Conservation (phyloP, 305 asterid genomes). For the Fraxinus sp. region DNA sequence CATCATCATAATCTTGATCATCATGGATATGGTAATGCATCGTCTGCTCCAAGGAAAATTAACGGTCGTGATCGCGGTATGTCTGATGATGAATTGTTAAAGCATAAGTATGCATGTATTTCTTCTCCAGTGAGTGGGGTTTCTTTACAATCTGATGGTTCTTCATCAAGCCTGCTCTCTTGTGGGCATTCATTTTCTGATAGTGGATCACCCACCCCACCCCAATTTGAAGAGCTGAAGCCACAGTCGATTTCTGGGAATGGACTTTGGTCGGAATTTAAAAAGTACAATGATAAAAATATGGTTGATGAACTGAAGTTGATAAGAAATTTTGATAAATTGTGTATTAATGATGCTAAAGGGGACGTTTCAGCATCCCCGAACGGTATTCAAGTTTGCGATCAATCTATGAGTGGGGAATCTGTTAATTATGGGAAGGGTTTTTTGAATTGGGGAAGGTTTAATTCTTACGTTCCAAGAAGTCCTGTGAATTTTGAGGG, state of each 20-base stretch:
- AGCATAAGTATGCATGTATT: constrained; percentile 40
- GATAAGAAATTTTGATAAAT: constrained; percentile 41
- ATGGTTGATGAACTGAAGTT: constrained; percentile 40
- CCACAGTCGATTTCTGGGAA: constrained; percentile 33
- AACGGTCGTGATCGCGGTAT: constrained; percentile 27
- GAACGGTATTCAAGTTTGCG: constrained; percentile 34
- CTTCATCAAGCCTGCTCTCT: constrained; percentile 64
- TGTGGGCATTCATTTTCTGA: constrained; percentile 48
- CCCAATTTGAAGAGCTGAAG: constrained; percentile 45
- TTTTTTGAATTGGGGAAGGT: constrained; percentile 31
- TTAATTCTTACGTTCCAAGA: constrained; percentile 35
- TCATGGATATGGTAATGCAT: constrained; percentile 32
- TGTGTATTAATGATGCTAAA: constrained; percentile 46
- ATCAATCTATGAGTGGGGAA: constrained; percentile 25
- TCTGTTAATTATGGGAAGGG: constrained; percentile 29
- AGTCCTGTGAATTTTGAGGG: constrained; percentile 30
- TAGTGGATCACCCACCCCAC: constrained; percentile 50
- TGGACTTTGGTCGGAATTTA: constrained; percentile 36
- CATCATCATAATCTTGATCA: constrained; percentile 3
- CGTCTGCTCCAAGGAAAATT: constrained; percentile 30
- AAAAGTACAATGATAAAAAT: constrained; percentile 25
- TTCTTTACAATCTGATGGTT: constrained; percentile 55
- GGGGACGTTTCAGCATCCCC: constrained; percentile 27
- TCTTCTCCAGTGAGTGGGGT: constrained; percentile 65
- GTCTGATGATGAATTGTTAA: constrained; percentile 42